Conservation (phyloP, 257 asterid species). For the Knoxia roxburghii region DNA sequence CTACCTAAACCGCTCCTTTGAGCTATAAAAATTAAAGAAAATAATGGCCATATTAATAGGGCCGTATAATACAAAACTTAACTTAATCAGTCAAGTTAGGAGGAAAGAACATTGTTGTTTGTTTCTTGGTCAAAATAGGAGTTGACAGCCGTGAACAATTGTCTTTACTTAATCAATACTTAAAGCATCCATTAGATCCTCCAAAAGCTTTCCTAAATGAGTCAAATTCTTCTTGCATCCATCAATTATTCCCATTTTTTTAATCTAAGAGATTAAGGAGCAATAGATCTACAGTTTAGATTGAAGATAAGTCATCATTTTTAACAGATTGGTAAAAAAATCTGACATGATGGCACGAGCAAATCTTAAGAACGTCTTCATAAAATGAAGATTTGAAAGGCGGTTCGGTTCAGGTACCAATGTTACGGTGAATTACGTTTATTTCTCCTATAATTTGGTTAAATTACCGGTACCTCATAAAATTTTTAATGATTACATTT, state of each 20-base stretch:
- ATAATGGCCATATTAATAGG: not conserved
- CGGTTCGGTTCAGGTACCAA: too few species aligned
- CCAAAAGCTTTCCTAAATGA: conserved; percentile 7
- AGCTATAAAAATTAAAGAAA: not conserved
- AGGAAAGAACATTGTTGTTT: conserved; percentile 1
- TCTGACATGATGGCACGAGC: too few species aligned
- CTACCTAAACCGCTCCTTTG: not conserved
- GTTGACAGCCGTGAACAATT: conserved; percentile 7
- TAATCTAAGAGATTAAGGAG: not conserved
- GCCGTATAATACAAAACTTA: conserved; percentile 12
- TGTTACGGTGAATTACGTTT: too few species aligned
- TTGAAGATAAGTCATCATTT: too few species aligned
- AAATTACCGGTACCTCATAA: too few species aligned
- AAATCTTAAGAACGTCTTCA: too few species aligned
- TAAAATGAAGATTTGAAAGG: too few species aligned
- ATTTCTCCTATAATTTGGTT: too few species aligned
- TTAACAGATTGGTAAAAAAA: too few species aligned
- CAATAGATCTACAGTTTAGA: too few species aligned
- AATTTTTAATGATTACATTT: too few species aligned
- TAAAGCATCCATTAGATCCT: conserved; percentile 1
- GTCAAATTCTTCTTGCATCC: conserved; percentile 11
- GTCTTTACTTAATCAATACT: not conserved
- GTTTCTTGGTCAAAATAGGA: conserved; percentile 16
- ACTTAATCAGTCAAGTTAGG: conserved; percentile 1
- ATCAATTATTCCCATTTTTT: conserved; percentile 2